Evolutionary conservation across 164 flowering plant species (phyloP), one percentile per base, ranked within the genome.

Genomic region (Aristolochia contorta): DNA sequence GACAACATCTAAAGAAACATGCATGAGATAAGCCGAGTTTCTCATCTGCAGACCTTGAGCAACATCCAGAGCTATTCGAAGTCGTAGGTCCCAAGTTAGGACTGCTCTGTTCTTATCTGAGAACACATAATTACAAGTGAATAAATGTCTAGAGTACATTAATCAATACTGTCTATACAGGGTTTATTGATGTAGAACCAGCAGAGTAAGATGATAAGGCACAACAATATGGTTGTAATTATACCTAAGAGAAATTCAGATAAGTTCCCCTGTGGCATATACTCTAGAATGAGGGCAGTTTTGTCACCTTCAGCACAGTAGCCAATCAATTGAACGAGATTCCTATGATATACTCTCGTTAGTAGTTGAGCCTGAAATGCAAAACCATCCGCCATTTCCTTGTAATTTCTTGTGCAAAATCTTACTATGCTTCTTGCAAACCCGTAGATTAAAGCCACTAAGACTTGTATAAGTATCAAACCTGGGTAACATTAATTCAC

Each of bases 271-370:
- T 53, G 13, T 37, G 18, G 12, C 54, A 59, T 19, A 1, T 16
- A 76, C 64, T 80, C 87, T 60, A 79, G 79, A n/a, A 83, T 64
- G 37, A 79, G 73, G 6, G 60, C 82, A 69, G 69, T 48, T 58
- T 72, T 54, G 2, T 24, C 51, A 46, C 59, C 76, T 37, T 80
- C 80, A 56, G 75, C 60, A n/a, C 81, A 79, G 55, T 73, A 80
- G 2, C 87, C 85, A 66, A 80, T 55, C 21, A 80, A 77, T 43
- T 72, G 61, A 12, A 73, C 73, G 67, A 83, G 69, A 58, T 79
- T 75, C 56, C 65, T 73, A 61, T 81, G 85, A 55, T 79, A 77
- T 61, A 83, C 75, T 62, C 63, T 73, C 60, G 68, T 64, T 16
- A 83, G 70, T 21, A 76, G 72, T 51, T 72, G 52, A 8, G 70